These are phyloP conservation scores for Chalaropsis ovoidea DNA, from an alignment of 2,329 filamentous ascomycete species.

Conservation along the genomic window DNA sequence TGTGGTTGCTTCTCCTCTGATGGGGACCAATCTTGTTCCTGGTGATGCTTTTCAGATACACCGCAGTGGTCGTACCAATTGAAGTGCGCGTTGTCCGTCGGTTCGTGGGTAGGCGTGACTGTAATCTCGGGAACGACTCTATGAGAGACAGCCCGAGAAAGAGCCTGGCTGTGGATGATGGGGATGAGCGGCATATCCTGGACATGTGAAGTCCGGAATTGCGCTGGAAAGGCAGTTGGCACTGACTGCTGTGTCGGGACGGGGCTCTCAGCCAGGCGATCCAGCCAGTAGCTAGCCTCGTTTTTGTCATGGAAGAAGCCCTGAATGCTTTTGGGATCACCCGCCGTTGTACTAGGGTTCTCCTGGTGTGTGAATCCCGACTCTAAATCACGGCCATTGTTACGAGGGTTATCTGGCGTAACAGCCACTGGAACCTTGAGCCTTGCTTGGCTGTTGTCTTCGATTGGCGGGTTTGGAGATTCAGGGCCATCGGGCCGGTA, in stretches of 20 bases:
- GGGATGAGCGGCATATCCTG: constrained; percentile 19
- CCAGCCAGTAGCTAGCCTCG: constrained; percentile 20
- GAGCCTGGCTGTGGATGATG: constrained; percentile 17
- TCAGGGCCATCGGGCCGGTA: constrained; percentile 13
- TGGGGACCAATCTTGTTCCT: neutral
- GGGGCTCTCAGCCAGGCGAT: constrained; percentile 22
- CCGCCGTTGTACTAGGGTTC: neutral
- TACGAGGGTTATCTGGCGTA: neutral
- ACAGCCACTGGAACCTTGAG: neutral
- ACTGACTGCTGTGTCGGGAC: constrained; percentile 19
- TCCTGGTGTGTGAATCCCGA: neutral
- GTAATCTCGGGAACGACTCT: constrained; percentile 8
- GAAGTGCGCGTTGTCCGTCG: neutral
- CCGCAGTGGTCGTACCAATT: constrained; percentile 21
- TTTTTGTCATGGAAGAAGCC: constrained; percentile 12
- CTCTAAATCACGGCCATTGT: neutral
- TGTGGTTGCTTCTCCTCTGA: neutral
- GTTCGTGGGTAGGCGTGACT: neutral
- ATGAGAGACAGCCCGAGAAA: constrained; percentile 22
- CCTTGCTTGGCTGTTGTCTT: neutral
- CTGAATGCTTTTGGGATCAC: neutral
- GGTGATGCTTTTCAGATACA: constrained; percentile 12
- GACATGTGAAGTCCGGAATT: constrained; percentile 11
- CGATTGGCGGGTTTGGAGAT: constrained; percentile 15
- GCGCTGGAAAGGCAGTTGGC: constrained; percentile 9